Evolutionary conservation across 2,329 filamentous ascomycete genomes (phyloP), one percentile per base, ranked within the genome.

Genomic region (Knufia petricola): DNA sequence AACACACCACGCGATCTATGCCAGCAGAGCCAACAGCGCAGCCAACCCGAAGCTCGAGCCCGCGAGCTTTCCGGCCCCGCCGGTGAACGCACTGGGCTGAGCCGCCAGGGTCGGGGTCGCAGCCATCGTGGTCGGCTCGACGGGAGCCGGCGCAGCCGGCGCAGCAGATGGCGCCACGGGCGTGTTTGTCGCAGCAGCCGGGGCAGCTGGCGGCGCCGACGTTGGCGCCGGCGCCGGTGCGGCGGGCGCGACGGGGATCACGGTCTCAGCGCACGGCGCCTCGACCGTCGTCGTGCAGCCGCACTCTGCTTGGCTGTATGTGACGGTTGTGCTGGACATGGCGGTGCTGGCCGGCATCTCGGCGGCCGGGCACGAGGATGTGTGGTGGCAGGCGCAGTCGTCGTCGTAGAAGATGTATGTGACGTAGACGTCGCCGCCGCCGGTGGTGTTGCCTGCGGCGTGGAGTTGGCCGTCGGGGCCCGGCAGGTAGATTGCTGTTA

Each of bases 291-390:
- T 55, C 9, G 43, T 46, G 50, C 55, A 57, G 19, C 51, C 50
- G 39, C 55, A 58, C 7, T 48, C 49, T 3, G 47, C 26, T n/a
- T 54, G 54, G 43, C 45, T 52, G 34, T 53, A 54, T 10, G 53
- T 55, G 32, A 56, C 49, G 42, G 54, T 58, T 10, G 54, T 46
- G 20, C 15, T 36, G 31, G 30, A 37, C 21, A 24, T 20, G 15
- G 12, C 19, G 26, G 41, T 32, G 15, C 17, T 24, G 26, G 41
- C 30, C 7, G 41, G 41, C 15, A 45, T n/a, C 26, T 31, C 41
- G 10, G 24, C 19, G n/a, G 10, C 9, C 8, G 24, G 12, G 30
- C 41, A 45, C 24, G 12, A 32, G 10, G 17, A 6, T 12, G 41
- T 45, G 13, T 45, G 24, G 41, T 45, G 41, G 41, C 41, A 45